Evolutionary conservation across 1,139 yeast genomes (phyloP), one percentile per base, ranked within the genome.

Genomic region (Hansenula lynferdii): DNA sequence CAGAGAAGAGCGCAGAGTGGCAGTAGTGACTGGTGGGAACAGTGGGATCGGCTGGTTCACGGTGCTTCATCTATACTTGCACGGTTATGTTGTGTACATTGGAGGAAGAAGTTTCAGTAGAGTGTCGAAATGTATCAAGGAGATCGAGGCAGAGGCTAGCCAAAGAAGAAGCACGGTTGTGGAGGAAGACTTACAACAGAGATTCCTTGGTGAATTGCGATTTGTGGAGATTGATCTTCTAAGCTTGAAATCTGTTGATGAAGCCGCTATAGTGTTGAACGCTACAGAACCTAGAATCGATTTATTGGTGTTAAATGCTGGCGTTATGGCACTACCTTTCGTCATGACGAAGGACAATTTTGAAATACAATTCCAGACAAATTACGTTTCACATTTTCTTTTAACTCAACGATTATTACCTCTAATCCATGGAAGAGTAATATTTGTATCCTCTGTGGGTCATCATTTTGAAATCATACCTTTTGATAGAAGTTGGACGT

Each of bases 1-100:
- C 1, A 41, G 42, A 8, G 36, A 40, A 4, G 72, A 71, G 17
- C 66, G 84, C 21, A 66, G 75, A 42, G 80, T 83, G 3, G 89
- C 83, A 0, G 60, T 85, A 7, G 77, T 86, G 23, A 82, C 94
- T 0, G 95, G 95, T 1, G 95, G 89, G 6, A 84, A 81, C 53
- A 71, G 82, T 34, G 95, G 95, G 0, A 71, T 85, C 17, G 96
- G 96, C 5, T 85, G 79, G 69, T 83, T 67, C 56, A 82, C 94
- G 0, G 85, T 75, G 4, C 62, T 85, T 17, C 94, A 85, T 52
- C 67, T 87, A 11, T 85, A 80, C 53, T 64, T 85, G 38, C 96
- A 85, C 53, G 96, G 96, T 0, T 83, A 75, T 55, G 64, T 70
- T 5, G 81, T 86, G 3, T 86, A 86, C 53, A 64, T 85, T 39